Evolutionary conservation across 352 stramenopile genomes (phyloP), one percentile per base, ranked within the genome.

Genomic region (Pythium plurisporium): DNA sequence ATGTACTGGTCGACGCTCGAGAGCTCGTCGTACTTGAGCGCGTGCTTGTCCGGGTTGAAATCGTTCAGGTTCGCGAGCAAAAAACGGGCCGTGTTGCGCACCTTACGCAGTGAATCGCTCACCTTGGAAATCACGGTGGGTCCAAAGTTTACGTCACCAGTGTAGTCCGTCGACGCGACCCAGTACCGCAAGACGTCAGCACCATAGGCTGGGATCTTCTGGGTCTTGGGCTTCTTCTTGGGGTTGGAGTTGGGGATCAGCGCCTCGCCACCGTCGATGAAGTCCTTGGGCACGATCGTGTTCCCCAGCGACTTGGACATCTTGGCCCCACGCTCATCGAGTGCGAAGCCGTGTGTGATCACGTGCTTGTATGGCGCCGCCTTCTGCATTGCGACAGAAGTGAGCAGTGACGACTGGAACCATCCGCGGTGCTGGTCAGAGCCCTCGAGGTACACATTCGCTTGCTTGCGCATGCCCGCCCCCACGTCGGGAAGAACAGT

Each of bases 261-360:
- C 66, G 86, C 67, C 2, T 71, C 74, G 23, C 65, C 69, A 38
- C 96, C 96, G 53, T 99, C 89, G 62, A 99, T 99, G 30, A 99
- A 94, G 54, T 97, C 73, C 20, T 82, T 67, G 6, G 96, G 96
- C 60, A 97, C 87, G 41, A 99, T 79, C 4, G 97, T 96, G 67
- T 99, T 99, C 46, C 97, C 97, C 2, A 99, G 69, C 26, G 91
- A 98, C 69, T 99, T 99, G 31, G 93, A 98, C 96, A 99, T 99
- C 78, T 99, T 99, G 59, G 86, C 92, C 17, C 96, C 97, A 38
- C 98, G 95, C 38, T 99, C 96, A 65, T 99, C 97, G n/a, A 99
- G 72, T 5, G 98, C 87, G 67, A 99, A 99, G 45, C 97, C 97
- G 74, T 99, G 97, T 9, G 97, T 99, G 57, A 99, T 85, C 36